Evolutionary conservation across 1,284 basidiomycete genomes (phyloP).

Genomic region (Ustanciosporium gigantosporum): DNA sequence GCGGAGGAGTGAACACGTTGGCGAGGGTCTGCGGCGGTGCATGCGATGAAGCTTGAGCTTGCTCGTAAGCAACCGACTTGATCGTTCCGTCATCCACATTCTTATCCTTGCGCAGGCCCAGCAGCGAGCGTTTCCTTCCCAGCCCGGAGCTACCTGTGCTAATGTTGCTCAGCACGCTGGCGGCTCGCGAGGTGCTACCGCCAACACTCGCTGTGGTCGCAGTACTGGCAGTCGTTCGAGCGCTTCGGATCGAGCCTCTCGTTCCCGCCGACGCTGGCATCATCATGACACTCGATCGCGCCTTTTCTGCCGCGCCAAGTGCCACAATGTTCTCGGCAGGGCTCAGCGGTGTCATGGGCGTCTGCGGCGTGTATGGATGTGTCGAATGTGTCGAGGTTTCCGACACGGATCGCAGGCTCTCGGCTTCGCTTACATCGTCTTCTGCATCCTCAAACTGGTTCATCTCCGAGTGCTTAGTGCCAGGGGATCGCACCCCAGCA

Average conservation of each 20-base stretch:
- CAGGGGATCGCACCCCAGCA: slow-evolving; percentile 2
- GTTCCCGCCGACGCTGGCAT: slow-evolving; percentile 15
- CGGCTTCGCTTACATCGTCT: slow-evolving; percentile 61
- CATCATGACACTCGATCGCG: slow-evolving; percentile 1
- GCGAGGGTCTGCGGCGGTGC: slow-evolving; percentile 13
- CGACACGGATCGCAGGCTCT: slow-evolving; percentile 40
- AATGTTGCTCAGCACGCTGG: slow-evolving; percentile 45
- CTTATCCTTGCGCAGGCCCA: slow-evolving; percentile 26
- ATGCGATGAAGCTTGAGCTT: slow-evolving; percentile 7
- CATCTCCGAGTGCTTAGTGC: slow-evolving; percentile 30
- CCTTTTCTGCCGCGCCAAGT: slow-evolving; percentile 32
- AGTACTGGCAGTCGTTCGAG: slow-evolving; percentile 1
- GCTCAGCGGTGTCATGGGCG: slow-evolving; percentile 42
- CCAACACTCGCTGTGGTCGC: slow-evolving; percentile 12
- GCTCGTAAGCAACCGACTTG: slow-evolving; percentile 40
- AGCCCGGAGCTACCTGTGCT: slow-evolving; percentile 28
- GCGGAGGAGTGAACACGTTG: slow-evolving; percentile 15
- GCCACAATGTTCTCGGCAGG: slow-evolving; percentile 40
- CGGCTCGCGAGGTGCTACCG: slow-evolving; percentile 22
- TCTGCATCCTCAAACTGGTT: slow-evolving; percentile 67
- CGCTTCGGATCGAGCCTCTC: slow-evolving; percentile 25
- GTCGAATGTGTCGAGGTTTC: slow-evolving; percentile 37
- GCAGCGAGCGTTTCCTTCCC: slow-evolving; percentile 31
- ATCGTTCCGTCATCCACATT: slow-evolving; percentile 18
- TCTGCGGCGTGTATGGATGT: slow-evolving; percentile 36